Conservation (phyloP, 2,329 filamentous ascomycete species). For the Pyrenophora seminiperda region DNA sequence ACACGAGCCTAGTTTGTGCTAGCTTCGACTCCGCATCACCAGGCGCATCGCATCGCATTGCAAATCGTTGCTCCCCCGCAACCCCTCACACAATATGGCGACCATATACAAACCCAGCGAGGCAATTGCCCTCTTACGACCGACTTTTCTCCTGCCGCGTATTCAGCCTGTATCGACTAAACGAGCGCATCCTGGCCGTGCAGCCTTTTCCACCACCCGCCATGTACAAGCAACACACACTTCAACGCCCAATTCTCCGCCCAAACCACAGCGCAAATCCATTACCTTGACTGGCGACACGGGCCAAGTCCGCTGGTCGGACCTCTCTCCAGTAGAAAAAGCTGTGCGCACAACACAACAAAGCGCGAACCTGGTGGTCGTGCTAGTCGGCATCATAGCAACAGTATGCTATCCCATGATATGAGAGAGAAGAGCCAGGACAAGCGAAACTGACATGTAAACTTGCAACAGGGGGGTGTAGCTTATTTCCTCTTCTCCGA, state of each 20-base stretch:
- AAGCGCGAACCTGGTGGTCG: conserved; percentile 82
- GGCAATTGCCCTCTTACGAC: conserved; percentile 38
- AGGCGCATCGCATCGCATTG: neutral
- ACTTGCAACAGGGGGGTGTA: conserved; percentile 67
- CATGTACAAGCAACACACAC: conserved; percentile 37
- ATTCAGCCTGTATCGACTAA: conserved; percentile 18
- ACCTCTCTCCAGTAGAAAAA: conserved; percentile 78
- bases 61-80: conserved; percentile 6
- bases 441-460: conserved; percentile 6
- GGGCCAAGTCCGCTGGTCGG: conserved; percentile 78
- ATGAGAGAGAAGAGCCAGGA: neutral
- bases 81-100: conserved; percentile 28
- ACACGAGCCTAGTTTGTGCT: neutral
- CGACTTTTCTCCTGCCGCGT: conserved; percentile 30
- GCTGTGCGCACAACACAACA: conserved; percentile 85
- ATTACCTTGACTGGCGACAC: conserved; percentile 88
- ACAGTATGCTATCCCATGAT: conserved; percentile 62
- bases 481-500: conserved; percentile 51
- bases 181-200: conserved; percentile 17
- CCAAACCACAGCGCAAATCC: conserved; percentile 64
- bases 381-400: conserved; percentile 73
- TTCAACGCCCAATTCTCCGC: conserved; percentile 26
- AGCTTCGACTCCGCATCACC: conserved; percentile 14
- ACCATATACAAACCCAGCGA: conserved; percentile 39
- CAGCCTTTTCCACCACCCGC: conserved; percentile 35